Conservation (phyloP, 192 early-diverging fungal genomes). For the Rhizophagus clarus region DNA sequence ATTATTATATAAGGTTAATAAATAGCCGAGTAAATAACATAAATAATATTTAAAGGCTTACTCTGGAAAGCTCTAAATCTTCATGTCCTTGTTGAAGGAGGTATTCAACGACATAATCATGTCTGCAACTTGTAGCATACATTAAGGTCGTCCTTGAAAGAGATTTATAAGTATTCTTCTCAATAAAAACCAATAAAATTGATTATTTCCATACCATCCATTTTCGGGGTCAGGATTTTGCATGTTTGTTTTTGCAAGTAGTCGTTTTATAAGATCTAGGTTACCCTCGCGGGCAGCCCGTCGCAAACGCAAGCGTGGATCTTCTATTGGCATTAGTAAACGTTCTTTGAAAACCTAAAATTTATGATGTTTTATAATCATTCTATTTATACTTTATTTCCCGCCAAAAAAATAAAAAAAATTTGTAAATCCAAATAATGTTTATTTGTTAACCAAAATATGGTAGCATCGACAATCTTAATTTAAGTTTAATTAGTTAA, state of each 20-base stretch:
- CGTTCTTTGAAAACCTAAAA: no score
- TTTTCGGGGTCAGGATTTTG: constrained; percentile 31
- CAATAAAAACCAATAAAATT: background rate
- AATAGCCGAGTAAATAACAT: background rate
- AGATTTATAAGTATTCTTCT: background rate
- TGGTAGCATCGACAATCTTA: background rate
- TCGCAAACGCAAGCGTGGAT: constrained; percentile 14
- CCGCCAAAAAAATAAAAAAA: background rate
- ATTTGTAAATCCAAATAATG: background rate
- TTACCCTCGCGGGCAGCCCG: constrained; percentile 28
- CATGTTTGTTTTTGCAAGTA: constrained; percentile 12
- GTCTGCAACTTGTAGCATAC: constrained; percentile 21
- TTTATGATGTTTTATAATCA: no score
- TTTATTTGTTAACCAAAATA: constrained; percentile 11
- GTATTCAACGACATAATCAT: constrained; percentile 21
- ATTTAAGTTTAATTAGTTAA: background rate
- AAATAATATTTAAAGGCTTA: background rate
- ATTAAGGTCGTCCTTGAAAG: constrained; percentile 27
- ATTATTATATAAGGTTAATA: no score
- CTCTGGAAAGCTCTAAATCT: constrained; percentile 20
- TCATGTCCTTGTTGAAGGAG: constrained; percentile 20
- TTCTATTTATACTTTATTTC: constrained; percentile 3
- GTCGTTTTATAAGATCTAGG: constrained; percentile 21
- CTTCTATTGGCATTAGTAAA: constrained; percentile 28
- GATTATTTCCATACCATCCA: constrained; percentile 19